Evolutionary conservation across 2,329 filamentous ascomycete genomes (phyloP).

Genomic region (Hymenoscyphus fraxineus): DNA sequence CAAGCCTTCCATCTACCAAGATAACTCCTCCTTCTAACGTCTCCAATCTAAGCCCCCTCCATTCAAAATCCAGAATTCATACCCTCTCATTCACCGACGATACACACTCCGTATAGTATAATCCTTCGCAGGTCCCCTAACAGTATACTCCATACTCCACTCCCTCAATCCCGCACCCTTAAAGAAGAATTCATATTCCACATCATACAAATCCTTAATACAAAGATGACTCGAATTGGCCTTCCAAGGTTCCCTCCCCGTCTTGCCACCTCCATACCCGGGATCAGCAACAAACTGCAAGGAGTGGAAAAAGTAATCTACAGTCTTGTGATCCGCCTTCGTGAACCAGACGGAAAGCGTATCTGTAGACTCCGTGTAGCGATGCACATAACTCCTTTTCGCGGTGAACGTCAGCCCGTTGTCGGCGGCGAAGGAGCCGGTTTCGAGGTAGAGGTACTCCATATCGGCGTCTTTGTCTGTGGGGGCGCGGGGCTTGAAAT

Average conservation of each 20-base stretch:
- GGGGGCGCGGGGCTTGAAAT: slow-evolving; percentile 59
- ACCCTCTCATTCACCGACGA: slow-evolving; percentile 22
- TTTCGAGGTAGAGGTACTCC: slow-evolving; percentile 66
- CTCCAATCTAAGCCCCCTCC: not conserved
- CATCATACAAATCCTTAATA: slow-evolving; percentile 67
- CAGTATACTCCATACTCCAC: slow-evolving; percentile 62
- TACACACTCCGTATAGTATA: slow-evolving; percentile 59
- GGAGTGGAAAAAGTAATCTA: slow-evolving; percentile 73
- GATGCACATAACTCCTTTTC: slow-evolving; percentile 60
- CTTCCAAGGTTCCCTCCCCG: slow-evolving; percentile 43
- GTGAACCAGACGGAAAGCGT: slow-evolving; percentile 70
- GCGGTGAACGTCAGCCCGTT: slow-evolving; percentile 31
- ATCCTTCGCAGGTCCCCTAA: slow-evolving; percentile 70
- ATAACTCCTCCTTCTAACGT: not conserved
- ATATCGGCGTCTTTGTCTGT: slow-evolving; percentile 43
- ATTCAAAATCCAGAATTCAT: too few species aligned
- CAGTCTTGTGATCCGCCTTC: slow-evolving; percentile 54
- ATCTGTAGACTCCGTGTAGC: slow-evolving; percentile 60
- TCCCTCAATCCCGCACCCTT: slow-evolving; percentile 51
- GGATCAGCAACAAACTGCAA: slow-evolving; percentile 51
- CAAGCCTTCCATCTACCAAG: too few species aligned
- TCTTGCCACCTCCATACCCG: slow-evolving; percentile 30
- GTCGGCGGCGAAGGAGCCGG: slow-evolving; percentile 60
- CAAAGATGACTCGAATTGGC: slow-evolving; percentile 69
- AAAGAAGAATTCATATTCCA: slow-evolving; percentile 64